phyloP scores from a whole-genome alignment of 179 eudicot species.

The Gypsophila paniculata region DNA sequence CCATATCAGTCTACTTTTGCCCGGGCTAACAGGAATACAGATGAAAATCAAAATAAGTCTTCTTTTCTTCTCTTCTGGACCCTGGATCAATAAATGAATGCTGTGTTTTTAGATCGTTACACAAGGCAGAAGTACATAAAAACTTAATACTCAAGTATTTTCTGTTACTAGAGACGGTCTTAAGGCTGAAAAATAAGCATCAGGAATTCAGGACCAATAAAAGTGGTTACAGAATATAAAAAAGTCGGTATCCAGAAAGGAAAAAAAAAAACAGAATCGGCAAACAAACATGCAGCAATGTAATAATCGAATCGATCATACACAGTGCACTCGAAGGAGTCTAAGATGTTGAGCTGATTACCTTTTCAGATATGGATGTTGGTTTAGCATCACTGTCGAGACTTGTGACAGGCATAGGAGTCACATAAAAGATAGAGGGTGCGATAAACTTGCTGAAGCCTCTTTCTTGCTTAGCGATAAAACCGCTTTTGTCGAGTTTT shows the following conservation, averaged over 20 bases:
- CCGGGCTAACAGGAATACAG: constrained; percentile 90
- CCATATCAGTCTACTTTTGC: constrained; percentile 79
- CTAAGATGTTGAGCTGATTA: constrained; percentile 4
- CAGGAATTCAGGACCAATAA: background rate
- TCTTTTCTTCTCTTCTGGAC: constrained; percentile 24
- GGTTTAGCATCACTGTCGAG: constrained; percentile 26
- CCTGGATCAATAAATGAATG: constrained; percentile 25
- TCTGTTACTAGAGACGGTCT: no score
- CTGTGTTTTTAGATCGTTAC: background rate
- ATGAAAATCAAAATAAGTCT: constrained; percentile 44
- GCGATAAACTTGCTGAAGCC: constrained; percentile 47
- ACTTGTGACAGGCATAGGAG: constrained; percentile 17
- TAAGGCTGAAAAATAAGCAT: background rate
- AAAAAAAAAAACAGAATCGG: no score
- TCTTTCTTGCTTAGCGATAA: constrained; percentile 41
- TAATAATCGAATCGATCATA: no score
- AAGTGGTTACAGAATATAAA: background rate
- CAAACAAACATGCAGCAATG: no score
- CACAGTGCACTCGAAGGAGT: background rate
- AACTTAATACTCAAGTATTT: background rate
- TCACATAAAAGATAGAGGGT: constrained; percentile 57
- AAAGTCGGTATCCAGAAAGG: no score
- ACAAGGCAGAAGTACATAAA: background rate
- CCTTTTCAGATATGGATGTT: constrained; percentile 23
- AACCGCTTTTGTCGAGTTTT: constrained; percentile 54